A percentile compares a stretch with the other conserved stretches of the same genome.
phyloP scores from a whole-genome alignment of 371 early-diverging fungal species.

The Mucor plumbeus region DNA sequence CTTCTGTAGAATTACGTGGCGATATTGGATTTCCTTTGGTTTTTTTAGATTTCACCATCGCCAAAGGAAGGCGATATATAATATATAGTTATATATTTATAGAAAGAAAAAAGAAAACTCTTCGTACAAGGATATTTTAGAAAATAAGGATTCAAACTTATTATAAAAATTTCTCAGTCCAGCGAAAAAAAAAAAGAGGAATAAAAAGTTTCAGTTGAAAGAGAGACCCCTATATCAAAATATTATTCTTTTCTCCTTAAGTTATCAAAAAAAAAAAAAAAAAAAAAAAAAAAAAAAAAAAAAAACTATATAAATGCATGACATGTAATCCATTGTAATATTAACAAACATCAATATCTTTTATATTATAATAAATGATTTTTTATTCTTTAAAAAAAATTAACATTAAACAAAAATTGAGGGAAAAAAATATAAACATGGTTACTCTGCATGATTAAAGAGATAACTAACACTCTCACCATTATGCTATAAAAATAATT shows the following conservation, averaged over 20 bases:
- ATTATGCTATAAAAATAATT: slow-evolving; percentile 70
- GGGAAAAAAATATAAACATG: not conserved
- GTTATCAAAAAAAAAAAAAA: not conserved
- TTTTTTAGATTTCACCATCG: slow-evolving; percentile 37
- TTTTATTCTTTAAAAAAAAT: not conserved
- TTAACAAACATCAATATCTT: too few relatives aligned
- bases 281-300: not conserved
- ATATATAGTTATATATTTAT: not conserved
- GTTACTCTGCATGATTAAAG: slow-evolving; percentile 65
- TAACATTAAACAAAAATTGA: slow-evolving; percentile 4
- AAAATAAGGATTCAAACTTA: not conserved
- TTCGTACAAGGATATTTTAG: not conserved
- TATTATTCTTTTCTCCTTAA: not conserved
- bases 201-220: slow-evolving; percentile 15
- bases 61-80: slow-evolving; percentile 4
- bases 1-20: slow-evolving; percentile 17
- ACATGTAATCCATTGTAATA: too few relatives aligned
- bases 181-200: slow-evolving; percentile 16
- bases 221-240: slow-evolving; percentile 1
- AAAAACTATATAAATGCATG: too few relatives aligned
- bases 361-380: not conserved
- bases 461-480: slow-evolving; percentile 95
- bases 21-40: slow-evolving; percentile 11
- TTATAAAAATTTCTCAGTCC: not conserved
- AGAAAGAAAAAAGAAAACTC: slow-evolving; percentile 2